Evolutionary conservation across 2,329 filamentous ascomycete genomes (phyloP).

Genomic region (Dactylellina parvicollis): DNA sequence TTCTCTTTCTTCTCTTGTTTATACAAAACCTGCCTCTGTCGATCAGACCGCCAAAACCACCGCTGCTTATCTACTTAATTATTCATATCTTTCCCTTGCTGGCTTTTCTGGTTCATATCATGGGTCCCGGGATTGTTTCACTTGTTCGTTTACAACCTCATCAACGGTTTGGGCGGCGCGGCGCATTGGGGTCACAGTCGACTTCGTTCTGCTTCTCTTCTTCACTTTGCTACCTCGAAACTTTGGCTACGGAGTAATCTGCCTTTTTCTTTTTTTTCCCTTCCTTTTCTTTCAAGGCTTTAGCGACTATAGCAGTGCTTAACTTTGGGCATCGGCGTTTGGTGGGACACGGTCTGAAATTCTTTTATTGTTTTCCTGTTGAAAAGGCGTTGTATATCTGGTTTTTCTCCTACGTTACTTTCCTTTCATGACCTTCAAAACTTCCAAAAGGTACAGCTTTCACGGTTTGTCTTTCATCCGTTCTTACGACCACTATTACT

Average conservation of each 20-base stretch:
- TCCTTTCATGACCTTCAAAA: conserved; percentile 49
- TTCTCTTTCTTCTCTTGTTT: conserved; percentile 32
- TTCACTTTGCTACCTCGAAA: conserved; percentile 32
- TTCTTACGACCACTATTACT: conserved; percentile 44
- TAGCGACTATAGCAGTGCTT: conserved; percentile 50
- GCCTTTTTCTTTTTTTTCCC: conserved; percentile 26
- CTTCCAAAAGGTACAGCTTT: conserved; percentile 43
- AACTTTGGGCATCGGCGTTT: conserved; percentile 51
- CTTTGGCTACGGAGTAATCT: conserved; percentile 49
- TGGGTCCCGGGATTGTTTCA: conserved; percentile 48
- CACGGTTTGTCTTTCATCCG: conserved; percentile 32
- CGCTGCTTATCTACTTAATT: conserved; percentile 46
- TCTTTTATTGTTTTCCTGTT: conserved; percentile 5
- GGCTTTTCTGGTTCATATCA: conserved; percentile 55
- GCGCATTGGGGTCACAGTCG: conserved; percentile 44
- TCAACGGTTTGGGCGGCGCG: conserved; percentile 51
- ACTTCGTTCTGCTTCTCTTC: conserved; percentile 26
- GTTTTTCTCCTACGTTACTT: conserved; percentile 1
- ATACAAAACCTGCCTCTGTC: conserved; percentile 48
- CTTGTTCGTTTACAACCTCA: conserved; percentile 45
- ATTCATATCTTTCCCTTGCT: conserved; percentile 55
- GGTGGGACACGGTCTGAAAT: conserved; percentile 26
- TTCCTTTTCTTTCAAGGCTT: conserved; percentile 49
- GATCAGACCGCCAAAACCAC: conserved; percentile 43
- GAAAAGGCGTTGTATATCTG: conserved; percentile 45